Conservation (phyloP, 768 basidiomycete genomes). For the Bullera alba region DNA sequence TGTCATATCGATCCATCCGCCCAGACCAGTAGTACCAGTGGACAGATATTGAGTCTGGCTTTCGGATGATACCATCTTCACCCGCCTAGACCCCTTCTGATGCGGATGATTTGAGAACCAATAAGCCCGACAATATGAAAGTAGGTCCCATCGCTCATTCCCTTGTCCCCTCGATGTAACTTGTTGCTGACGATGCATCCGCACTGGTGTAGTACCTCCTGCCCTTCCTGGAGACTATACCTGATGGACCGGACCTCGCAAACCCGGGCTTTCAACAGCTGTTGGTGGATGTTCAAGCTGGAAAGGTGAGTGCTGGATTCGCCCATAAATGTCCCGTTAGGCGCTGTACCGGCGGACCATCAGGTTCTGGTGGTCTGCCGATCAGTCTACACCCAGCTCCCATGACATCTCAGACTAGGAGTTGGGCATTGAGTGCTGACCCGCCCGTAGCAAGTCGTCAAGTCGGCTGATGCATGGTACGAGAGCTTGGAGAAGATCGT, state of each 20-base stretch:
- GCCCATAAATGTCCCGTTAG: no score
- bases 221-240: constrained; percentile 73
- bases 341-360: no score
- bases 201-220: constrained; percentile 67
- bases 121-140: constrained; percentile 23
- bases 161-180: background rate
- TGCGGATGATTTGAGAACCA: background rate
- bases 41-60: constrained; percentile 7
- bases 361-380: no score
- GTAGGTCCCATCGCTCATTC: constrained; percentile 16
- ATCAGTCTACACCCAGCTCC: background rate
- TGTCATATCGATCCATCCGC: constrained; percentile 33
- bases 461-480: constrained; percentile 80
- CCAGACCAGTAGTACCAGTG: background rate
- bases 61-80: constrained; percentile 18
- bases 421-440: no score
- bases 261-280: constrained; percentile 73
- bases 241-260: constrained; percentile 56
- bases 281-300: constrained; percentile 76
- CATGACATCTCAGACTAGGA: constrained; percentile 32
- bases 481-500: constrained; percentile 87
- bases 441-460: no score
- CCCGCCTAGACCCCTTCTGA: background rate
- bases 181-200: constrained; percentile 25
- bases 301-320: constrained; percentile 61